Conservation (phyloP, 192 early-diverging fungal species). For the Haplosporangium gracile region DNA sequence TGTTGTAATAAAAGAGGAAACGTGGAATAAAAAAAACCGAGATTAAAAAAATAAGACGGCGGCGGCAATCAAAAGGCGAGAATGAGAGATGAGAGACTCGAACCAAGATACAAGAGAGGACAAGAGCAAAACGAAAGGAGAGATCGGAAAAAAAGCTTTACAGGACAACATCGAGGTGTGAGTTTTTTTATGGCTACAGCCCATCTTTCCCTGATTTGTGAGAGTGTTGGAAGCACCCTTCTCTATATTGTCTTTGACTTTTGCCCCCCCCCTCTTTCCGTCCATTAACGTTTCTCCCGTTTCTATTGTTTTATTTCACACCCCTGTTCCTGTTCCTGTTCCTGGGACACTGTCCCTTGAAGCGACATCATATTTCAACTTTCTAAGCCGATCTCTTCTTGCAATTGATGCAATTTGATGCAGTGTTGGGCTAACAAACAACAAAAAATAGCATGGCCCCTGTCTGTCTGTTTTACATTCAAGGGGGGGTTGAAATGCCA, state of each 20-base stretch:
- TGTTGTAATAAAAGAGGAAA: neutral
- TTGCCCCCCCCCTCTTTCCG: neutral
- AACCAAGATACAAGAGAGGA: neutral
- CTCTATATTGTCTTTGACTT: neutral
- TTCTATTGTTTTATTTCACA: neutral
- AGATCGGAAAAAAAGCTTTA: neutral
- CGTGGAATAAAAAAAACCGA: neutral
- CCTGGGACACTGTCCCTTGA: neutral
- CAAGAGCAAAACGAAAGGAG: neutral
- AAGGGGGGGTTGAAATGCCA: neutral
- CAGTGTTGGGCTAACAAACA: neutral
- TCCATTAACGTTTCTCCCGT: too few species aligned
- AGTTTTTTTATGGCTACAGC: neutral
- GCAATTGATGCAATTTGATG: neutral
- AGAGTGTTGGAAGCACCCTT: neutral
- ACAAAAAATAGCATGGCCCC: too few species aligned
- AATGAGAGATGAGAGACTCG: neutral
- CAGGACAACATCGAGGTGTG: neutral
- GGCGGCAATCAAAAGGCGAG: neutral
- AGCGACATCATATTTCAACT: neutral
- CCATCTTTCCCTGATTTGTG: neutral
- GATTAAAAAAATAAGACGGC: neutral
- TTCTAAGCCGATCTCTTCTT: neutral
- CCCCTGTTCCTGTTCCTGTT: neutral
- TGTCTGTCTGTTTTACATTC: neutral